Percentiles rank a stretch among this genome's conserved stretches.
phyloP scores from a whole-genome alignment of 78 protist species.

The Emiliania huxleyi region DNA sequence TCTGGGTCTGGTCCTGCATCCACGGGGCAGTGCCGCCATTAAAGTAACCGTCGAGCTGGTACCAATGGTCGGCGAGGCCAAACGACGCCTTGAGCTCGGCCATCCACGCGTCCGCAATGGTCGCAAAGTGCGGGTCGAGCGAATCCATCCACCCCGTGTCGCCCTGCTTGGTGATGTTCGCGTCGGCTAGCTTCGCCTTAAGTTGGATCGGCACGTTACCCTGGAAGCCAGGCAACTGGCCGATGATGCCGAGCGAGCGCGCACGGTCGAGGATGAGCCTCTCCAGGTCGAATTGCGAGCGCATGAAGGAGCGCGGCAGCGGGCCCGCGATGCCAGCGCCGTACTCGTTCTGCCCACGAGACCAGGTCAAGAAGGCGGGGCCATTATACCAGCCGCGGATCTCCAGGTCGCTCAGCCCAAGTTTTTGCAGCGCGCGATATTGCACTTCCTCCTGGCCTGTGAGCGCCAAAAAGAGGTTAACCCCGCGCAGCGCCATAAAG shows the following conservation, averaged over 20 bases:
- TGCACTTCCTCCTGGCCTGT: no score
- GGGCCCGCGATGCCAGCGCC: not conserved
- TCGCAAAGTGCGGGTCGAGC: constrained; percentile 2
- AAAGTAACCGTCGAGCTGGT: not conserved
- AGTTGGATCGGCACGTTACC: not conserved
- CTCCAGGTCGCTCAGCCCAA: no score
- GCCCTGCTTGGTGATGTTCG: not conserved
- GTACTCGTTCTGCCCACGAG: no score
- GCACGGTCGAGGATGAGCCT: not conserved
- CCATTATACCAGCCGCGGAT: no score
- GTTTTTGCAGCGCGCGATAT: no score
- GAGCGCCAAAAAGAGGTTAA: no score
- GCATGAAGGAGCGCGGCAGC: constrained; percentile 11
- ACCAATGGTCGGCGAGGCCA: constrained; percentile 11
- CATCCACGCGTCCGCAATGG: not conserved
- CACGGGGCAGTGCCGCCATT: not conserved
- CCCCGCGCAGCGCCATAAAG: no score
- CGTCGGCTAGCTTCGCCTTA: not conserved
- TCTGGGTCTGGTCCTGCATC: no score
- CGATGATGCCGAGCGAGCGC: not conserved
- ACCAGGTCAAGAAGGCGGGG: no score
- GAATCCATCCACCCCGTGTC: constrained; percentile 13
- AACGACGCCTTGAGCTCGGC: not conserved
- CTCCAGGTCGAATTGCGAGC: not conserved
- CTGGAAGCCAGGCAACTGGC: constrained; percentile 12